These are phyloP conservation scores for Coniella lustricola DNA, from an alignment of 2,329 filamentous ascomycete species.

Conservation along the genomic window DNA sequence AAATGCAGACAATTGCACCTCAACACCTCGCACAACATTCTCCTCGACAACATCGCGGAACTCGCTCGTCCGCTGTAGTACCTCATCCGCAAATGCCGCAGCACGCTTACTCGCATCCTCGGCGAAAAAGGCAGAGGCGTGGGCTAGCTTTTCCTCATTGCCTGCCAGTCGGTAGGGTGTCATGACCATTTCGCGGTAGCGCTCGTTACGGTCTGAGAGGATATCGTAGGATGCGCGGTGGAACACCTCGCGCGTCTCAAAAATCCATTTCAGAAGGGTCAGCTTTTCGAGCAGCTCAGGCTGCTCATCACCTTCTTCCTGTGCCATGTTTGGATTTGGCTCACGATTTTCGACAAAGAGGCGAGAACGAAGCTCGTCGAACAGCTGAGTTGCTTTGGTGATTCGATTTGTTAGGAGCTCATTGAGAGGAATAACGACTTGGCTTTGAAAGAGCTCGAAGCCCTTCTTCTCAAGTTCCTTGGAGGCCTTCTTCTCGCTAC, in stretches of 20 bases:
- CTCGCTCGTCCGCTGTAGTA: constrained; percentile 64
- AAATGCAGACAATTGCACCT: constrained; percentile 86
- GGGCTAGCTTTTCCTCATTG: constrained; percentile 71
- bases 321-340: constrained; percentile 70
- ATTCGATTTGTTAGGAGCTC: constrained; percentile 72
- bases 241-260: constrained; percentile 83
- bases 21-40: constrained; percentile 81
- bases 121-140: constrained; percentile 75
- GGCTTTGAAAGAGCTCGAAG: constrained; percentile 77
- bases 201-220: constrained; percentile 75
- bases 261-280: constrained; percentile 93
- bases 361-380: constrained; percentile 65
- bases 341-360: constrained; percentile 66
- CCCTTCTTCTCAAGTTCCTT: constrained; percentile 71
- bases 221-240: constrained; percentile 82
- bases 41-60: constrained; percentile 75
- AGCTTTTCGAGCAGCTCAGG: constrained; percentile 92
- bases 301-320: constrained; percentile 92
- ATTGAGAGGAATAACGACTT: constrained; percentile 78
- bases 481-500: constrained; percentile 60
- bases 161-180: constrained; percentile 70
- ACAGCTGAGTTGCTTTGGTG: constrained; percentile 64
- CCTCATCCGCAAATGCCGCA: constrained; percentile 62
- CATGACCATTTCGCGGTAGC: constrained; percentile 78
- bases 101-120: constrained; percentile 70